These are phyloP conservation scores for Fusarium buharicum DNA, from an alignment of 2,329 filamentous ascomycete genomes.

Conservation along the genomic window DNA sequence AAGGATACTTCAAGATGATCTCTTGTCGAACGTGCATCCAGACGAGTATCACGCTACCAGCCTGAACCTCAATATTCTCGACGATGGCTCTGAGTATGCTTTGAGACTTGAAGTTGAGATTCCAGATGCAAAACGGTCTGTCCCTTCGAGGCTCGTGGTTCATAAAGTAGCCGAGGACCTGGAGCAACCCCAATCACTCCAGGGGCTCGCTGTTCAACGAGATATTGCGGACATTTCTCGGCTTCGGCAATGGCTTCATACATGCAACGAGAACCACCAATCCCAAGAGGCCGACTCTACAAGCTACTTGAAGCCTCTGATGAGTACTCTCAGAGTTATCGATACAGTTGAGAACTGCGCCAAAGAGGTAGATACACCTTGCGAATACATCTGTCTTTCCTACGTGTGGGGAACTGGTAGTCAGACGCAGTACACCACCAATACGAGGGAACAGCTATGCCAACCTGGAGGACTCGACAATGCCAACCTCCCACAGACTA, in stretches of 20 bases:
- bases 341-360: constrained; percentile 10
- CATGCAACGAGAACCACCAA: neutral
- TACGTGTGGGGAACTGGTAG: constrained; percentile 29
- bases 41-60: neutral
- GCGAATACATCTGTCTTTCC: constrained; percentile 16
- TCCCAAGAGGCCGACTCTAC: neutral
- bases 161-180: neutral
- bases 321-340: neutral
- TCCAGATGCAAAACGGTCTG: neutral
- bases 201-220: constrained; percentile 1
- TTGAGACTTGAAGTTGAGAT: constrained; percentile 19
- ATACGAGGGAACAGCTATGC: neutral
- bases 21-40: neutral
- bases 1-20: neutral
- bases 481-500: constrained; percentile 14
- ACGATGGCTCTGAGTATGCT: neutral
- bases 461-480: neutral
- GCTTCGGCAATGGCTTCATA: constrained; percentile 3
- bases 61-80: constrained; percentile 7
- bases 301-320: neutral
- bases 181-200: neutral
- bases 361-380: constrained; percentile 4
- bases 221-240: constrained; percentile 3
- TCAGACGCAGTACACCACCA: constrained; percentile 22
- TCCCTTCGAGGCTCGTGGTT: neutral